A percentile compares a stretch with the other conserved stretches of the same genome.
These are phyloP conservation scores for Lenwebbia sp. DNA, from an alignment of 345 rosid species.

Conservation along the genomic window DNA sequence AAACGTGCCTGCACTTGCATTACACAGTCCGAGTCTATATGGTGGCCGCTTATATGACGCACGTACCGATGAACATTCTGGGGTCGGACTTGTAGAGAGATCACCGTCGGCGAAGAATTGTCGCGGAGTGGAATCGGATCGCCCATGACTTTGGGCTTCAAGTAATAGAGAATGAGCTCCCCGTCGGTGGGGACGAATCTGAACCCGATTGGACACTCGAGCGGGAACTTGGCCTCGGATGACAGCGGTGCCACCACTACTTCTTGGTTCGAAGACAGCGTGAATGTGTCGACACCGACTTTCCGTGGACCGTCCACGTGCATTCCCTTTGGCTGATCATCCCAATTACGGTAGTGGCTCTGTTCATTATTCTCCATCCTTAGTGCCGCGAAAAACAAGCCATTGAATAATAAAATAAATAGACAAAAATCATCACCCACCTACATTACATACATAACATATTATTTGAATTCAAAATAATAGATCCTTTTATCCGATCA, in stretches of 20 bases:
- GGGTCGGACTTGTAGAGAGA: not conserved
- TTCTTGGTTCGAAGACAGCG: not conserved
- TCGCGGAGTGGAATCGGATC: not conserved
- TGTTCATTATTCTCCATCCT: not conserved
- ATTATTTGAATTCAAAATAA: not conserved
- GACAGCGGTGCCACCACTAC: not conserved
- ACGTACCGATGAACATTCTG: not conserved
- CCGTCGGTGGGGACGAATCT: not conserved
- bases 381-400: too few species aligned
- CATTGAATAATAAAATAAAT: not conserved
- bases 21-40: not conserved
- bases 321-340: not conserved
- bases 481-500: too few species aligned
- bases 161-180: not conserved
- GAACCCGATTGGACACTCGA: not conserved
- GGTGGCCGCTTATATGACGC: too few species aligned
- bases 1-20: not conserved
- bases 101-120: not conserved
- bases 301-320: too few species aligned
- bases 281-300: not conserved
- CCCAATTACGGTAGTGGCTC: not conserved
- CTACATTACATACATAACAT: not conserved
- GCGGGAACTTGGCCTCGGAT: not conserved
- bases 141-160: not conserved
- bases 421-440: not conserved